Evolutionary conservation across 805 yeast species (phyloP), one percentile per base, ranked within the genome.

Genomic region (Myxozyma geophila): DNA sequence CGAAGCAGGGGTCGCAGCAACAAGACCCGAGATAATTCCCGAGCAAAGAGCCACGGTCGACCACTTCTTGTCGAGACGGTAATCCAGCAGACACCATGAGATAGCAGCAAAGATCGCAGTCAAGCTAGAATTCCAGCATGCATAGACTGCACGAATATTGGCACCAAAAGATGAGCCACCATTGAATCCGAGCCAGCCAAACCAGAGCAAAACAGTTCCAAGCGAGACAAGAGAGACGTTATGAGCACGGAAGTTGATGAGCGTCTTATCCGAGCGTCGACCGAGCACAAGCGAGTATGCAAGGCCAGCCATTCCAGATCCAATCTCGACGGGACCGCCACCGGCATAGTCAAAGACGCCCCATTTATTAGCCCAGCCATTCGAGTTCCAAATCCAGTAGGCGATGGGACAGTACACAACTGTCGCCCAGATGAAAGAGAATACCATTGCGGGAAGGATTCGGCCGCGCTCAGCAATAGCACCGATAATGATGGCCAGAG

Each of bases 161-260:
- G 97, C 96, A 50, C 88, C 86, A 17, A 86, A 80, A 59, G 96
- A 89, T 13, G 96, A 86, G 60, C 92, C 95, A 23, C 97, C 96
- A 75, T 93, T 95, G 83, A 93, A 95, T n/a, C 95, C 92, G 59
- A 93, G 81, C 99, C 99, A 93, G 7, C 98, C 98, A 72, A 90
- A 87, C 89, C 97, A 95, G 68, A 93, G 83, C 47, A 95, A 75
- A 19, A 85, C 78, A 0, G 97, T 92, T 52, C 98, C 98, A 70
- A 93, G 78, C 21, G 96, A 89, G 54, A 95, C 90, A 76, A 92
- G 82, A 35, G 96, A 88, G 54, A 92, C 96, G 74, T 93, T 93
- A 78, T 93, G 99, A 7, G 99, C 98, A 70, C 98, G 81, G 78
- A 88, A 68, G 44, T 66, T 68, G 33, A 62, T 46, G 83, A 91